Percentiles rank a stretch among this genome's conserved stretches.
Evolutionary conservation across 345 rosid species (phyloP).

Genomic region (Salix dunnii): DNA sequence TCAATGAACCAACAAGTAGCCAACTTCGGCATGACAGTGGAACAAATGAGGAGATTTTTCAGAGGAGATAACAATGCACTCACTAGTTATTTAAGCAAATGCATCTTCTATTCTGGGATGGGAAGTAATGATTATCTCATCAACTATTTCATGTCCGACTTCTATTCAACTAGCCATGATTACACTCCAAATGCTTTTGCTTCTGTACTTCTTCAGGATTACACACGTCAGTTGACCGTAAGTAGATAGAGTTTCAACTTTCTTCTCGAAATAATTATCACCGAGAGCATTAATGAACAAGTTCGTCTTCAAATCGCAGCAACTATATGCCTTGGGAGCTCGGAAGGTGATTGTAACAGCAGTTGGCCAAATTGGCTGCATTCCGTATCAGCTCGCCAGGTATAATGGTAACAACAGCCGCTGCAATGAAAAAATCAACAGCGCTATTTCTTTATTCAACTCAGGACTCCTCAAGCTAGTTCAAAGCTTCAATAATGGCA

Average conservation of each 20-base stretch:
- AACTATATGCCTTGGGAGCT: conserved; percentile 61
- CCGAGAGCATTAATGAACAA: not conserved
- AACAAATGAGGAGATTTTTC: conserved; percentile 53
- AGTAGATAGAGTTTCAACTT: not conserved
- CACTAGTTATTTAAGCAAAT: conserved; percentile 50
- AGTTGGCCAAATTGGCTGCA: conserved; percentile 86
- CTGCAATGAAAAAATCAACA: conserved; percentile 75
- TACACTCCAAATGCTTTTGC: conserved; percentile 59
- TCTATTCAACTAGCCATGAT: conserved; percentile 57
- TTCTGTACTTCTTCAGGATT: conserved; percentile 61
- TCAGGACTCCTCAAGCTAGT: conserved; percentile 55
- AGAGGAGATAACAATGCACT: conserved; percentile 59
- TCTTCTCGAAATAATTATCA: not conserved
- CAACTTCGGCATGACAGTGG: conserved; percentile 40
- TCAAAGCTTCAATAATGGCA: conserved; percentile 57
- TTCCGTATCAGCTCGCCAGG: conserved; percentile 81
- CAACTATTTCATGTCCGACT: conserved; percentile 78
- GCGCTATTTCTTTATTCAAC: conserved; percentile 60
- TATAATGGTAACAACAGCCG: conserved; percentile 47
- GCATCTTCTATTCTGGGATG: conserved; percentile 70
- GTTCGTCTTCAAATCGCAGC: conserved; percentile 28
- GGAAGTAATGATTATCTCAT: conserved; percentile 93
- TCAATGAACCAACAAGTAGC: conserved; percentile 73
- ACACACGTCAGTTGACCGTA: conserved; percentile 62
- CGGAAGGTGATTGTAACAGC: conserved; percentile 70